Base-by-base conservation (phyloP, 805 yeast species). In the Aciculoconidium aculeatum region DNA sequence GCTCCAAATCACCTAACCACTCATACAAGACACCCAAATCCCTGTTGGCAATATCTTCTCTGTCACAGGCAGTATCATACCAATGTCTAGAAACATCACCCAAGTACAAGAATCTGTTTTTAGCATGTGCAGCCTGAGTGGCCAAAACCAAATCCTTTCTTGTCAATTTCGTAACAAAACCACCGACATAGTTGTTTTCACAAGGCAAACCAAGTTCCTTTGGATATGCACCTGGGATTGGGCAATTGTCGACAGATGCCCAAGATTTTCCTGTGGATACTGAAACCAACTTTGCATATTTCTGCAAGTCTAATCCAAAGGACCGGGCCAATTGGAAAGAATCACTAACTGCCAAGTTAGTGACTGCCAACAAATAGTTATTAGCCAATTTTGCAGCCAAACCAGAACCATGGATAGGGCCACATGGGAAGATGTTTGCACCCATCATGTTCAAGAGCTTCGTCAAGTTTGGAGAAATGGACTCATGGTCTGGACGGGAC, bases 201-300 rank as follows among this genome's bases (percentile, higher is more conserved):
- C 69, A 58, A 4, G 77, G 77, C 30, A 71, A 36, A 23, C 44
- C 38, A 28, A 39, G 38, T 28, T 58, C 67, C 17, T 52, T 53
- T 2, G 67, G 59, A 37, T 62, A 61, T 6, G 64, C 65, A 6
- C 70, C 71, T 1, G 67, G 64, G 22, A 72, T 72, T 2, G 77
- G 77, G 43, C 71, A 68, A 47, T 71, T 71, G 43, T 67, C 73
- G 17, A 65, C 72, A 3, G 71, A 55, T 9, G 75, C 71, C 77
- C 77, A 71, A 3, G 70, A 54, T 41, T 69, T 62, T 11, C 77
- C 77, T 5, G 75, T 64, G 8, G 75, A 67, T 3, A 67, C 70
- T 17, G 72, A 51, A 11, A 72, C 72, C 32, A 71, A 55, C 27
- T 67, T 63, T 16, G 74, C 68, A 42, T 69, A 70, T 32, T 55